phyloP scores from a whole-genome alignment of 2,329 filamentous ascomycete species.

The Colletotrichum scovillei region DNA sequence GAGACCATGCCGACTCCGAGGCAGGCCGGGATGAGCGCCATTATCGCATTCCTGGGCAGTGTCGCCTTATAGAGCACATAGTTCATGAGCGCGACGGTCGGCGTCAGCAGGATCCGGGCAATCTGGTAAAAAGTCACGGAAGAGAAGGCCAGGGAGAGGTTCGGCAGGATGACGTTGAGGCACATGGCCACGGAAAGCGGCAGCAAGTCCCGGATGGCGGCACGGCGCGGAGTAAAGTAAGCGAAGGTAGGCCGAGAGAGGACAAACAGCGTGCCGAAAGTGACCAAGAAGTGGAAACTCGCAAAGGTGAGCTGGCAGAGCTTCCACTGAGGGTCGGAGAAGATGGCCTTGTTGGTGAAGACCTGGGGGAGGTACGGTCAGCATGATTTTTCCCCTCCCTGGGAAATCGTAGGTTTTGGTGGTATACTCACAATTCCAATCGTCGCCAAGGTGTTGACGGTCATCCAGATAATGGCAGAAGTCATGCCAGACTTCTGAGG shows the following conservation, averaged over 20 bases:
- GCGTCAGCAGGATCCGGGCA: slow-evolving; percentile 74
- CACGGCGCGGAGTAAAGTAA: slow-evolving; percentile 69
- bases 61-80: slow-evolving; percentile 68
- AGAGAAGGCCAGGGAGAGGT: slow-evolving; percentile 75
- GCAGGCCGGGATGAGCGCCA: slow-evolving; percentile 71
- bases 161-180: slow-evolving; percentile 76
- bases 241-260: slow-evolving; percentile 68
- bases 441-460: slow-evolving; percentile 71
- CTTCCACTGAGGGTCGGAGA: slow-evolving; percentile 70
- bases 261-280: slow-evolving; percentile 70
- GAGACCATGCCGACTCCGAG: slow-evolving; percentile 73
- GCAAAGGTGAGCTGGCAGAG: slow-evolving; percentile 74
- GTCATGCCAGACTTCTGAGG: slow-evolving; percentile 48
- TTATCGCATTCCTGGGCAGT: slow-evolving; percentile 64
- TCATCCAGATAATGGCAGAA: slow-evolving; percentile 65
- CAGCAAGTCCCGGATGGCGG: slow-evolving; percentile 66
- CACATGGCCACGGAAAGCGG: slow-evolving; percentile 76
- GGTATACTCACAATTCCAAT: slow-evolving; percentile 67
- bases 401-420: not conserved
- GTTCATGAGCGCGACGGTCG: slow-evolving; percentile 73
- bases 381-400: not conserved
- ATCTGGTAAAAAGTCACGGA: slow-evolving; percentile 78
- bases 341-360: slow-evolving; percentile 78
- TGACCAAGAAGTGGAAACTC: slow-evolving; percentile 76
- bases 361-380: slow-evolving; percentile 56